Conservation (phyloP, 768 basidiomycete genomes). For the Aureoboletus auriporus region DNA sequence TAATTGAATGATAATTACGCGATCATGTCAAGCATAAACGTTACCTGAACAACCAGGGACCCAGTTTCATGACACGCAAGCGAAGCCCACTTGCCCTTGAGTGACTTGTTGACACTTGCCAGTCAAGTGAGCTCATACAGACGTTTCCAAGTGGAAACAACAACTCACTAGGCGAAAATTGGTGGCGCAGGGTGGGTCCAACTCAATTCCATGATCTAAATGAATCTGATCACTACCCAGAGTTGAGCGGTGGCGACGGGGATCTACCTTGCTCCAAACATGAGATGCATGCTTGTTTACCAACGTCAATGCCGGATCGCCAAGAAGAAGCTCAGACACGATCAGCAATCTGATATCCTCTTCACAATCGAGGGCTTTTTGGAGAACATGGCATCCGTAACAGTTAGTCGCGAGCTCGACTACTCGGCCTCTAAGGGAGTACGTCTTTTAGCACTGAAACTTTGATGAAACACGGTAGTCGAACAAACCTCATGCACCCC, state of each 20-base stretch:
- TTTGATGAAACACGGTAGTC: background rate
- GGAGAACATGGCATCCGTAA: slow-evolving; percentile 85
- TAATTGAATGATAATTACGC: slow-evolving; percentile 8
- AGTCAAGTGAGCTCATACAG: slow-evolving; percentile 1
- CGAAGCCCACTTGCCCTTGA: slow-evolving; percentile 86
- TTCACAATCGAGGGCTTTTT: slow-evolving; percentile 88
- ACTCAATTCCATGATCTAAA: slow-evolving; percentile 82
- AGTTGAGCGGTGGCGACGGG: background rate
- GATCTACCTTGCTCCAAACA: slow-evolving; percentile 81
- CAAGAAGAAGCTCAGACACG: slow-evolving; percentile 78
- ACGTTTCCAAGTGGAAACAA: background rate
- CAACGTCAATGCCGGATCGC: slow-evolving; percentile 81
- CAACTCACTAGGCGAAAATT: slow-evolving; percentile 76
- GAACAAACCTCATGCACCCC: slow-evolving; percentile 72
- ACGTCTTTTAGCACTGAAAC: slow-evolving; percentile 6
- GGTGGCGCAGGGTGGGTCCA: slow-evolving; percentile 87
- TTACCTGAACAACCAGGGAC: slow-evolving; percentile 81
- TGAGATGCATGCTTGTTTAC: slow-evolving; percentile 91
- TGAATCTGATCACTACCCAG: slow-evolving; percentile 4
- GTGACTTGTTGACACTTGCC: slow-evolving; percentile 75
- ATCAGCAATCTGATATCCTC: slow-evolving; percentile 81
- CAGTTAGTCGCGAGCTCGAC: slow-evolving; percentile 87
- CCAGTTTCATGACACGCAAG: slow-evolving; percentile 90
- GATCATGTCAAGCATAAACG: background rate
- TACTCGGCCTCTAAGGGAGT: slow-evolving; percentile 58